Conservation (phyloP, 768 basidiomycete species). For the Serendipita indica region DNA sequence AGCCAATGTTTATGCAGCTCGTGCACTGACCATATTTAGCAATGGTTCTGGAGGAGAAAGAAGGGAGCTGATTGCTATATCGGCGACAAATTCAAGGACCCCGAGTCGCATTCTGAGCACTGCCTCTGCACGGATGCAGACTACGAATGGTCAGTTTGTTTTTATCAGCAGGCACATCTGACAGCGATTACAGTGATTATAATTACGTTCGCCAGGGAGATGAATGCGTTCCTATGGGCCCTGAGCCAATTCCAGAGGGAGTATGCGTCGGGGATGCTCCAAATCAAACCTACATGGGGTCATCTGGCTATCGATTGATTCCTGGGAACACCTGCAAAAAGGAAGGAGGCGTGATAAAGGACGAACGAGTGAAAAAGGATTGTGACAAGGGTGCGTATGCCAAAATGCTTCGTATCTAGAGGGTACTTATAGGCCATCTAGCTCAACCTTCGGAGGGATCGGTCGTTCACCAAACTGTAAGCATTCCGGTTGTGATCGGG, state of each 20-base stretch:
- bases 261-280: conserved; percentile 39
- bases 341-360: conserved; percentile 45
- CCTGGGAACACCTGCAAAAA: conserved; percentile 79
- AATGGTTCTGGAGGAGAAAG: conserved; percentile 88
- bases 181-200: conserved; percentile 50
- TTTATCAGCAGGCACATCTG: not conserved
- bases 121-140: conserved; percentile 79
- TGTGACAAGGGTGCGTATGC: conserved; percentile 61
- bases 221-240: conserved; percentile 71
- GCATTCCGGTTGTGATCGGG: conserved; percentile 17
- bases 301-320: conserved; percentile 82
- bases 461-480: conserved; percentile 57
- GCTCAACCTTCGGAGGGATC: conserved; percentile 72
- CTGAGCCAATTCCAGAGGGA: conserved; percentile 70
- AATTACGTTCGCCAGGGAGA: conserved; percentile 65
- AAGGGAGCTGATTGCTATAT: conserved; percentile 75
- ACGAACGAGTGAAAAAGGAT: conserved; percentile 50
- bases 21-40: conserved; percentile 31
- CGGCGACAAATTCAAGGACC: conserved; percentile 78
- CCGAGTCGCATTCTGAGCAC: conserved; percentile 63
- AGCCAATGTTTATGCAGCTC: not conserved
- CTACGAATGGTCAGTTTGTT: conserved; percentile 66
- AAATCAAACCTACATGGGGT: conserved; percentile 60
- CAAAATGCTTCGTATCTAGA: not conserved
- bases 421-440: conserved; percentile 18